Evolutionary conservation across 176 grass and related monocot species (phyloP).

Genomic region (Ensete glaucum): DNA sequence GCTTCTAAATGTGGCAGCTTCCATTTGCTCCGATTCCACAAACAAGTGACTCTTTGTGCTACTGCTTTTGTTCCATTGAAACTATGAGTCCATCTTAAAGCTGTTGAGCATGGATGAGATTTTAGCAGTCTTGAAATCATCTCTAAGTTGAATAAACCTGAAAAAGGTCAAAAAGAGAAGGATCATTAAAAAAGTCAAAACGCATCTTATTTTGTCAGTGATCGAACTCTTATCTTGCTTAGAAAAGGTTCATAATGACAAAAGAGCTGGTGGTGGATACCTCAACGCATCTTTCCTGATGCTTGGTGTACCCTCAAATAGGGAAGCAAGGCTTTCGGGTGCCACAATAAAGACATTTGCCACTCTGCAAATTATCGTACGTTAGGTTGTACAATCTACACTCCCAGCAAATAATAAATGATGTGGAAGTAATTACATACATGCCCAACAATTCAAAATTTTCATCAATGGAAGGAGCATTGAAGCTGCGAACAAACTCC

Average conservation of each 20-base stretch:
- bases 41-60: too few species aligned
- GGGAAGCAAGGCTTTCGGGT: slow-evolving; percentile 87
- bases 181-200: slow-evolving; percentile 3
- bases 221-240: not conserved
- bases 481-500: slow-evolving; percentile 97
- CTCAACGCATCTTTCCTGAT: slow-evolving; percentile 91
- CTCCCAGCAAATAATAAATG: not conserved
- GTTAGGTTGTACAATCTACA: not conserved
- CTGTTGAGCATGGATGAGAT: slow-evolving; percentile 84
- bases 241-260: not conserved
- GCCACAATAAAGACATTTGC: slow-evolving; percentile 97
- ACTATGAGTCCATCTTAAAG: slow-evolving; percentile 55
- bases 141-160: slow-evolving; percentile 95
- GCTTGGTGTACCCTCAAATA: slow-evolving; percentile 91
- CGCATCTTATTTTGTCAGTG: not conserved
- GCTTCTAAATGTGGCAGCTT: too few species aligned
- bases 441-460: slow-evolving; percentile 98
- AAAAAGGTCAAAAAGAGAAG: slow-evolving; percentile 8
- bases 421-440: slow-evolving; percentile 38
- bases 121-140: slow-evolving; percentile 92
- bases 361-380: slow-evolving; percentile 37
- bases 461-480: slow-evolving; percentile 90
- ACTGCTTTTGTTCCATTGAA: not conserved
- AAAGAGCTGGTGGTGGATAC: slow-evolving; percentile 23
- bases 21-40: too few species aligned